Conservation (phyloP, 1,284 basidiomycete species). For the Blastosporella zonata region DNA sequence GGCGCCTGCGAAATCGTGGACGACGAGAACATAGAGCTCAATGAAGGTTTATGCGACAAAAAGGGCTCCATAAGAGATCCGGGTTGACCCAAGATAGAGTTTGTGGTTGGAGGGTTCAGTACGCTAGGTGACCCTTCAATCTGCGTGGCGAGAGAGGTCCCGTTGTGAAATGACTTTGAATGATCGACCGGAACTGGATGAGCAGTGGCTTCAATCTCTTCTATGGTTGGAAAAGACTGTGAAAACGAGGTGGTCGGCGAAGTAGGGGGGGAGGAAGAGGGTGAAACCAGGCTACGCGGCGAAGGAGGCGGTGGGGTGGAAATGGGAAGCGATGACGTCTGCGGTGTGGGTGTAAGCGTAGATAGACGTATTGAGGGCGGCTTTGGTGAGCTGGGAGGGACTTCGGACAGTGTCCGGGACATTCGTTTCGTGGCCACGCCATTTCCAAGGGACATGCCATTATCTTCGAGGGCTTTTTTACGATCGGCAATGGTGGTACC, state of each 20-base stretch:
- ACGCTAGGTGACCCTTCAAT: constrained; percentile 72
- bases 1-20: constrained; percentile 21
- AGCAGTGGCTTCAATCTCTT: constrained; percentile 58
- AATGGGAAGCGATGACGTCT: constrained; percentile 31
- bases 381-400: constrained; percentile 36
- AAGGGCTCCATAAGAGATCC: constrained; percentile 40
- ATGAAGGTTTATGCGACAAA: constrained; percentile 45
- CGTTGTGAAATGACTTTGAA: constrained; percentile 21
- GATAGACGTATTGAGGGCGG: constrained; percentile 26
- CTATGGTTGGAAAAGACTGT: constrained; percentile 68
- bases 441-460: constrained; percentile 51
- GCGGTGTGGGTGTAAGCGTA: constrained; percentile 28
- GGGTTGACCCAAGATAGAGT: constrained; percentile 57
- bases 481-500: constrained; percentile 62
- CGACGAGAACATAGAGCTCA: constrained; percentile 29
- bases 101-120: constrained; percentile 59
- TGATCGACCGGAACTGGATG: constrained; percentile 18
- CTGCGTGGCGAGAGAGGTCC: constrained; percentile 32
- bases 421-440: constrained; percentile 42
- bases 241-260: constrained; percentile 57
- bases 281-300: constrained; percentile 59
- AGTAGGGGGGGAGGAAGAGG: constrained; percentile 66
- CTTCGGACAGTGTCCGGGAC: constrained; percentile 44
- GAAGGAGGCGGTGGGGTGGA: constrained; percentile 34
- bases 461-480: constrained; percentile 64